Evolutionary conservation across 495 filamentous ascomycete genomes (phyloP).

Genomic region (Penicillium mononematosum): DNA sequence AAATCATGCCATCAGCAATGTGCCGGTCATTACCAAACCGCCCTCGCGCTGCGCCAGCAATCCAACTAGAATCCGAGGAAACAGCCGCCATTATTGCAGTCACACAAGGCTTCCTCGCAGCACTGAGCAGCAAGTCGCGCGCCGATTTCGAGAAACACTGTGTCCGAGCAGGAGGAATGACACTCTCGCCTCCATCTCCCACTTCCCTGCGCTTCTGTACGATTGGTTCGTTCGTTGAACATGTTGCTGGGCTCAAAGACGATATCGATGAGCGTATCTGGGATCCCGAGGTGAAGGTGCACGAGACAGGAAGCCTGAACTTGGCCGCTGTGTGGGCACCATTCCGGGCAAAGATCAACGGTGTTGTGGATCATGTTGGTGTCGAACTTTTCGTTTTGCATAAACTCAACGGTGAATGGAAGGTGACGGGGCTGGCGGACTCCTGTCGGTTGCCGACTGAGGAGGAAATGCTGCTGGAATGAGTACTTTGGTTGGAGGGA

Average conservation of each 20-base stretch:
- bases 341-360: slow-evolving; percentile 41
- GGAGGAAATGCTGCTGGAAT: slow-evolving; percentile 35
- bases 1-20: slow-evolving; percentile 16
- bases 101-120: slow-evolving; percentile 36
- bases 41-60: slow-evolving; percentile 4
- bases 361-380: slow-evolving; percentile 41
- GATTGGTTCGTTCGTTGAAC: slow-evolving; percentile 40
- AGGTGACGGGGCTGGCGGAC: slow-evolving; percentile 43
- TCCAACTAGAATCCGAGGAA: slow-evolving; percentile 20
- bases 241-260: slow-evolving; percentile 30
- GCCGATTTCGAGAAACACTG: slow-evolving; percentile 40
- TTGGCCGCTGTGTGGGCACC: slow-evolving; percentile 44
- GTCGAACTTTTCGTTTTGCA: slow-evolving; percentile 42
- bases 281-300: slow-evolving; percentile 39
- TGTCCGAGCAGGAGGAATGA: slow-evolving; percentile 40
- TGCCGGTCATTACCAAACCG: slow-evolving; percentile 22
- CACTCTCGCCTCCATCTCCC: slow-evolving; percentile 35
- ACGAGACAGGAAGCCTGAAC: slow-evolving; percentile 27
- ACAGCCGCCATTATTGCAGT: slow-evolving; percentile 34
- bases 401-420: slow-evolving; percentile 40
- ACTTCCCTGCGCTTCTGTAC: slow-evolving; percentile 40
- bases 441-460: slow-evolving; percentile 39
- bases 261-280: slow-evolving; percentile 42
- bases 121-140: slow-evolving; percentile 34
- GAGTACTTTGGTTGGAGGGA: neutral